Conservation (phyloP, 2,329 filamentous ascomycete genomes). For the Pseudogymnoascus pannorum region DNA sequence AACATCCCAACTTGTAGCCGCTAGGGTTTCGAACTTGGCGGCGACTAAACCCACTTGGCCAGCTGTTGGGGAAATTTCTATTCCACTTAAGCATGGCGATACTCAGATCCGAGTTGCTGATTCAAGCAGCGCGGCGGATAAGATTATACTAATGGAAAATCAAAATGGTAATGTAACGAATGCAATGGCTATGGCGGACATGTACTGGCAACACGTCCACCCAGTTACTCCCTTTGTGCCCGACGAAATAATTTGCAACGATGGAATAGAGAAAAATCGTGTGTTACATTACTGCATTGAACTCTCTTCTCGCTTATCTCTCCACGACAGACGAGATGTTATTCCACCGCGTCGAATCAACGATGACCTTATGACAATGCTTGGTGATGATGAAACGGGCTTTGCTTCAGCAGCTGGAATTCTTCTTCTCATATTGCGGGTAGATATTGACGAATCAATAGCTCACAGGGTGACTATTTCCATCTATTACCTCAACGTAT, state of each 20-base stretch:
- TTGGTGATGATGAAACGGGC: not conserved
- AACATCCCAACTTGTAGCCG: not conserved
- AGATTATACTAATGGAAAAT: not conserved
- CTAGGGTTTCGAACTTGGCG: not conserved
- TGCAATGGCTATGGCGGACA: not conserved
- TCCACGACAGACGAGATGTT: not conserved
- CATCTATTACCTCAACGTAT: not conserved
- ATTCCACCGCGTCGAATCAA: not conserved
- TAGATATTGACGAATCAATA: not conserved
- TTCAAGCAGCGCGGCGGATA: not conserved
- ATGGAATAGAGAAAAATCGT: not conserved
- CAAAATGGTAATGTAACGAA: not conserved
- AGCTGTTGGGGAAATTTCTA: not conserved
- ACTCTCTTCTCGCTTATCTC: not conserved
- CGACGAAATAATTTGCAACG: not conserved
- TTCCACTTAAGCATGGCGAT: not conserved
- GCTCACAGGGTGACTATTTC: not conserved
- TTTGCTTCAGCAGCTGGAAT: not conserved
- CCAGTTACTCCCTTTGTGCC: not conserved
- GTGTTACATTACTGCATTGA: not conserved
- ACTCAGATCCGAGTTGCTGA: not conserved
- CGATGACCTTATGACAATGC: not conserved
- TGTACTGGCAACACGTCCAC: not conserved
- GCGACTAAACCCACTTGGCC: not conserved
- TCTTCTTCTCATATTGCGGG: not conserved